Evolutionary conservation across 2,329 filamentous ascomycete genomes (phyloP).

Genomic region (Podosphaera xanthii): DNA sequence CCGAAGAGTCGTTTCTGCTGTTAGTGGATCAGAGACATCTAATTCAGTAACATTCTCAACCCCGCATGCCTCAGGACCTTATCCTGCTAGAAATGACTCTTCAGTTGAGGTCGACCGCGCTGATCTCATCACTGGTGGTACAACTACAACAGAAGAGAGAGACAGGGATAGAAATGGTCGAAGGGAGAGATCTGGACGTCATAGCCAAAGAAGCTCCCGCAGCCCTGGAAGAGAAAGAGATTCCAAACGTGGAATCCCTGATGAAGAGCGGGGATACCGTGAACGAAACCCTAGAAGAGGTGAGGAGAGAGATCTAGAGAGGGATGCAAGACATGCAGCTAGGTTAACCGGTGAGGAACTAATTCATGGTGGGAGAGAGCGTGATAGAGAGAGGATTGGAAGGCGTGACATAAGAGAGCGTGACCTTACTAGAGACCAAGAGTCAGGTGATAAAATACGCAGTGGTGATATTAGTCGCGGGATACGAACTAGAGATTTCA

Average conservation of each 20-base stretch:
- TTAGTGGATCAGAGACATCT: conserved; percentile 28
- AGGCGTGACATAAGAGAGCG: conserved; percentile 10
- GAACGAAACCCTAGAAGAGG: conserved; percentile 9
- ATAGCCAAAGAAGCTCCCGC: conserved; percentile 13
- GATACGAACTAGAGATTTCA: conserved; percentile 6
- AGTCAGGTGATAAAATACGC: conserved; percentile 7
- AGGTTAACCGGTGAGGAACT: conserved; percentile 3
- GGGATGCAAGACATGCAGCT: conserved; percentile 4
- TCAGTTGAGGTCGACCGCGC: conserved; percentile 7
- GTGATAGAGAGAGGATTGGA: conserved; percentile 10
- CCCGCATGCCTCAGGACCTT: conserved; percentile 21
- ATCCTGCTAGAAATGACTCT: neutral
- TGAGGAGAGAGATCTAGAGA: conserved; percentile 8
- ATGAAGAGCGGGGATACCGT: conserved; percentile 15
- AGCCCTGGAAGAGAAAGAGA: conserved; percentile 13
- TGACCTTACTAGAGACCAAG: conserved; percentile 4
- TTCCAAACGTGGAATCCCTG: conserved; percentile 9
- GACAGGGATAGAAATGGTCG: conserved; percentile 13
- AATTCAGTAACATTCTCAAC: conserved; percentile 18
- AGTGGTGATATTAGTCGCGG: conserved; percentile 7
- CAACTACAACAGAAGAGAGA: conserved; percentile 5
- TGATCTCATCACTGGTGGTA: conserved; percentile 12
- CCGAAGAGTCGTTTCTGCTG: conserved; percentile 18
- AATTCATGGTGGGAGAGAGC: conserved; percentile 5
- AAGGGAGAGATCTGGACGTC: conserved; percentile 14